phyloP scores from a whole-genome alignment of 1,139 yeast genomes.

The Diutina mesorugosa region DNA sequence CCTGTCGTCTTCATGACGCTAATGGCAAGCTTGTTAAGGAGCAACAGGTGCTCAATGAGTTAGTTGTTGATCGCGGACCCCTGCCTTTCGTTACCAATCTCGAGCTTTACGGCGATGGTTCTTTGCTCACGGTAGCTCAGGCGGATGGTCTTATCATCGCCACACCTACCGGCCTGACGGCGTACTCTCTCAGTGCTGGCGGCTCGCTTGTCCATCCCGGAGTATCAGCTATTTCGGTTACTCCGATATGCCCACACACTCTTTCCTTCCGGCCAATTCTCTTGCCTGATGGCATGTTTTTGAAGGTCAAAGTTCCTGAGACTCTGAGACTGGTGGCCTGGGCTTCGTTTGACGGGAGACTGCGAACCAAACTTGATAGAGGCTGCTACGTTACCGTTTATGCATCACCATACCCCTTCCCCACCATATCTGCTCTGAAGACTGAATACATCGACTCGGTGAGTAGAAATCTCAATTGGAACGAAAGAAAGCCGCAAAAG shows the following conservation, averaged over 20 bases:
- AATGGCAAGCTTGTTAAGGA: conserved; percentile 52
- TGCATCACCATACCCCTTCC: conserved; percentile 77
- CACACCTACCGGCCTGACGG: conserved; percentile 89
- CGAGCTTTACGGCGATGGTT: conserved; percentile 74
- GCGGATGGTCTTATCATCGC: conserved; percentile 85
- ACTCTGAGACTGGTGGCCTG: conserved; percentile 70
- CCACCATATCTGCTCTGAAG: conserved; percentile 64
- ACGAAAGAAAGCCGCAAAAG: conserved; percentile 68
- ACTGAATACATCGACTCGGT: conserved; percentile 79
- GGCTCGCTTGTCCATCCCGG: conserved; percentile 86
- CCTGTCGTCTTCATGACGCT: conserved; percentile 49
- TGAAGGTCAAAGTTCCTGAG: conserved; percentile 62
- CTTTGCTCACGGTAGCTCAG: conserved; percentile 71
- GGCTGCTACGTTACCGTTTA: conserved; percentile 71
- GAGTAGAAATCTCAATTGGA: conserved; percentile 78
- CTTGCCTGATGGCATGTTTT: conserved; percentile 73
- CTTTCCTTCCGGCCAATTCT: conserved; percentile 78
- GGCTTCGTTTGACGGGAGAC: conserved; percentile 86
- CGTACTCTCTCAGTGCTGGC: conserved; percentile 82
- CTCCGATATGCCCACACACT: conserved; percentile 90
- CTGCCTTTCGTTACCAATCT: conserved; percentile 77
- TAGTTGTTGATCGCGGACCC: conserved; percentile 82
- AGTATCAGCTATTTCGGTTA: conserved; percentile 77
- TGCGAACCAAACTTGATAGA: conserved; percentile 51
- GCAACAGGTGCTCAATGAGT: conserved; percentile 72